A percentile compares a stretch with the other conserved stretches of the same genome.
These are phyloP conservation scores for Lichenothelia convexa DNA, from an alignment of 495 filamentous ascomycete genomes.

Conservation along the genomic window DNA sequence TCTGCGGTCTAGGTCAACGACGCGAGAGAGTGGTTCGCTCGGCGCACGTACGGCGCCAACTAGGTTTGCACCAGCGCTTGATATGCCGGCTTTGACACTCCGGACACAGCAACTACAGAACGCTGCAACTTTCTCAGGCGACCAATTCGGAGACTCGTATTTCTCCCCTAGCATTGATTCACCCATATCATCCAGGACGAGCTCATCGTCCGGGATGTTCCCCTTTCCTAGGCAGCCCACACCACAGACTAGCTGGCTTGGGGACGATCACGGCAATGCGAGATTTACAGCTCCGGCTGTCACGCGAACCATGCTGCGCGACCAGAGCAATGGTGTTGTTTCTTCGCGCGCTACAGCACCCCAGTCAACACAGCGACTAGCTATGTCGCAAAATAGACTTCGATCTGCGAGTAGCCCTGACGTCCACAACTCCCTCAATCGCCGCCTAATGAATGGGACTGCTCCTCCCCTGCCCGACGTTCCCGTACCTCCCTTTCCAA, in stretches of 20 bases:
- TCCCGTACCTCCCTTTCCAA: conserved; percentile 43
- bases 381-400: conserved; percentile 34
- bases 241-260: conserved; percentile 37
- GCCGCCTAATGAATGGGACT: conserved; percentile 35
- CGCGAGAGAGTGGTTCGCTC: conserved; percentile 45
- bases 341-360: conserved; percentile 31
- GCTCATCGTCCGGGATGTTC: conserved; percentile 51
- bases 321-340: conserved; percentile 15
- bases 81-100: conserved; percentile 38
- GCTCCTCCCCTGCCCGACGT: conserved; percentile 51
- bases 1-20: conserved; percentile 62
- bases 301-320: conserved; percentile 58
- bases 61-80: conserved; percentile 43
- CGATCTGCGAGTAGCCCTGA: conserved; percentile 56
- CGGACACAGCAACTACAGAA: conserved; percentile 43
- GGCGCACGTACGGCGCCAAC: conserved; percentile 39
- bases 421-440: conserved; percentile 37
- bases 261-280: conserved; percentile 45
- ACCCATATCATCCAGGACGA: conserved; percentile 65
- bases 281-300: conserved; percentile 78
- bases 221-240: conserved; percentile 61
- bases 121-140: conserved; percentile 31
- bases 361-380: conserved; percentile 33
- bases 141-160: conserved; percentile 48
- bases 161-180: conserved; percentile 82